Percentiles rank a stretch among this genome's conserved stretches.
Conservation (phyloP, 1,284 basidiomycete genomes). For the Pholiota adiposa region DNA sequence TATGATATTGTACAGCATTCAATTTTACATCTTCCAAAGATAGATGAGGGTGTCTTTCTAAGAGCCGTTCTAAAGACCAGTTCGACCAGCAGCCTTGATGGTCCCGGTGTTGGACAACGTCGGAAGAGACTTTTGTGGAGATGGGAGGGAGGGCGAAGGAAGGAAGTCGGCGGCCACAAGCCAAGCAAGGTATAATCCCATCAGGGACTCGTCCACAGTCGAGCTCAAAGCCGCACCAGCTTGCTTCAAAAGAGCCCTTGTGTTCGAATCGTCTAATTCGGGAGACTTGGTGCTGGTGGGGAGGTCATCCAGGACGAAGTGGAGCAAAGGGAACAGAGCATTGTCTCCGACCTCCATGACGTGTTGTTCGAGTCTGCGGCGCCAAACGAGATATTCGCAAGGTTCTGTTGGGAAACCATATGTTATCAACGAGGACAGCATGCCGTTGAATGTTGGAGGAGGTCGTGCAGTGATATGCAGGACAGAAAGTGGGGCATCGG, state of each 20-base stretch:
- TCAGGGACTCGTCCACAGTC: slow-evolving; percentile 78
- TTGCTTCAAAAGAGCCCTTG: slow-evolving; percentile 63
- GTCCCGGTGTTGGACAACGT: slow-evolving; percentile 34
- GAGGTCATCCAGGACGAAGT: slow-evolving; percentile 97
- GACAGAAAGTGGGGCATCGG: slow-evolving; percentile 64
- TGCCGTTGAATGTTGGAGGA: slow-evolving; percentile 87
- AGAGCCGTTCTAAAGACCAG: slow-evolving; percentile 35
- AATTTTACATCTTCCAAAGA: not conserved
- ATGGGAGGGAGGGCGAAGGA: slow-evolving; percentile 54
- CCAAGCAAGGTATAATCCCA: slow-evolving; percentile 96
- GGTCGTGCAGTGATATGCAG: slow-evolving; percentile 91
- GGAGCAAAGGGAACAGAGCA: slow-evolving; percentile 94
- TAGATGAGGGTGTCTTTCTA: too few relatives aligned
- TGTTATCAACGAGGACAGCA: slow-evolving; percentile 75
- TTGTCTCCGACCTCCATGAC: slow-evolving; percentile 95
- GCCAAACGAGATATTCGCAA: slow-evolving; percentile 93
- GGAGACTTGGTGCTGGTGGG: slow-evolving; percentile 97
- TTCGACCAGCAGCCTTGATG: slow-evolving; percentile 51
- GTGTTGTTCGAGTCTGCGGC: slow-evolving; percentile 91
- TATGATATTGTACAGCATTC: not conserved
- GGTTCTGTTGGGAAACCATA: slow-evolving; percentile 85
- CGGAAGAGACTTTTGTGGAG: slow-evolving; percentile 52
- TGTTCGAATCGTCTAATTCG: slow-evolving; percentile 89
- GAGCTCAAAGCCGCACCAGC: slow-evolving; percentile 47
- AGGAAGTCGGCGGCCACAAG: slow-evolving; percentile 88